phyloP scores from a whole-genome alignment of 129 eudicot species.

The Chrysanthemum seticuspe region DNA sequence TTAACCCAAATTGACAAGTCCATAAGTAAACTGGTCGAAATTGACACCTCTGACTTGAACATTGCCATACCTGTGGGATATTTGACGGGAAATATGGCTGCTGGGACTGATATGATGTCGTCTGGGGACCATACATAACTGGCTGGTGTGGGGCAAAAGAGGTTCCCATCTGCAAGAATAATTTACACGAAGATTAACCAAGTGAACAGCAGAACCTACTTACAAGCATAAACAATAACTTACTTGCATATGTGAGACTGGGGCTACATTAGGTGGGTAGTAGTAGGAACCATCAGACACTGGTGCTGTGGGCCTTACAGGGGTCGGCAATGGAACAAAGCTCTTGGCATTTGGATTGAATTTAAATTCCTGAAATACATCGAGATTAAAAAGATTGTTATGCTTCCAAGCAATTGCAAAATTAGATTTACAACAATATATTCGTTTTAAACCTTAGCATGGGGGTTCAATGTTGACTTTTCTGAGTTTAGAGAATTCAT shows the following conservation, averaged over 20 bases:
- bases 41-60: background rate
- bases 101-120: slow-evolving; percentile 49
- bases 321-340: slow-evolving; percentile 60
- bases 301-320: slow-evolving; percentile 80
- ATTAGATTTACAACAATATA: background rate
- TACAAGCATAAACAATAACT: slow-evolving; percentile 22
- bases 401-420: too few species aligned
- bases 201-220: too few species aligned
- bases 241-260: slow-evolving; percentile 76
- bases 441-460: slow-evolving; percentile 61
- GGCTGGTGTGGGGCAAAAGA: slow-evolving; percentile 67
- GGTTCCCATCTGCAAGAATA: slow-evolving; percentile 56
- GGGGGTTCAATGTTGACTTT: slow-evolving; percentile 74
- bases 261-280: slow-evolving; percentile 52
- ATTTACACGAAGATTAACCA: background rate
- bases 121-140: slow-evolving; percentile 66
- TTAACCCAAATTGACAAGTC: too few species aligned
- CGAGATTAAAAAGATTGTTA: background rate
- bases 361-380: slow-evolving; percentile 64
- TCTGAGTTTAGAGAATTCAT: slow-evolving; percentile 69
- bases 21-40: too few species aligned
- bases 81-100: slow-evolving; percentile 69
- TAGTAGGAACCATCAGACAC: slow-evolving; percentile 72
- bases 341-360: slow-evolving; percentile 92
- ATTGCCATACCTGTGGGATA: slow-evolving; percentile 63